Percentiles rank a stretch among this genome's conserved stretches.
Conservation (phyloP, 78 protist species). For the Diacronema lutheri region DNA sequence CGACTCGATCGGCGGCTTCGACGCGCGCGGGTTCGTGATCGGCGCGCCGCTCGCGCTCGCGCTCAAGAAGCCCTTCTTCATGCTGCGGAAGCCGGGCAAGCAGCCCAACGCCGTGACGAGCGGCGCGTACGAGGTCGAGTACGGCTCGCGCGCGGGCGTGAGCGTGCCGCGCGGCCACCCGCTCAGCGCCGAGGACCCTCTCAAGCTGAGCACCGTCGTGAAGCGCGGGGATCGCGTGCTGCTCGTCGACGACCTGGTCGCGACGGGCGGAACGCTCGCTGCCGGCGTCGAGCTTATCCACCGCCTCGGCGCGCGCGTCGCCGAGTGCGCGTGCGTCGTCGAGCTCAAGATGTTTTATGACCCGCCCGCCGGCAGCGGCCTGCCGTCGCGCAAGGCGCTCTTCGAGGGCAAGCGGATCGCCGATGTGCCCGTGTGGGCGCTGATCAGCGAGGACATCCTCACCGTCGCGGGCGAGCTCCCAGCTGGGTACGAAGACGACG, state of each 20-base stretch:
- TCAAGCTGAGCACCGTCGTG: background rate
- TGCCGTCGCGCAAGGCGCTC: background rate
- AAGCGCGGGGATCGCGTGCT: background rate
- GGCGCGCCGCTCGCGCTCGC: constrained; percentile 4
- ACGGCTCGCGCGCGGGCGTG: background rate
- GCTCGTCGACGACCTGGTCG: constrained; percentile 8
- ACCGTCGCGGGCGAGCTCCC: background rate
- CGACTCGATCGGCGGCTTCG: constrained; percentile 1
- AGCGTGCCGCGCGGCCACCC: background rate
- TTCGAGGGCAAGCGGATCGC: background rate
- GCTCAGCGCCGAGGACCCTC: background rate
- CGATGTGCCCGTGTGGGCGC: background rate
- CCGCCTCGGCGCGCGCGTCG: background rate
- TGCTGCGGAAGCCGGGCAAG: constrained; percentile 10
- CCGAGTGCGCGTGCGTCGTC: constrained; percentile 7
- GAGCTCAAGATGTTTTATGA: background rate
- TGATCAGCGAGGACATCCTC: background rate
- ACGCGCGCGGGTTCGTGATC: background rate
- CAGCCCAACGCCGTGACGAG: background rate
- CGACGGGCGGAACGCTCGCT: constrained; percentile 19
- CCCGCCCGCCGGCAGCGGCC: background rate
- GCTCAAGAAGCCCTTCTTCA: background rate
- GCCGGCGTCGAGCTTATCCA: background rate
- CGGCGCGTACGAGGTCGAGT: background rate
- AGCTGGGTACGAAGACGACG: background rate